Percentiles rank a stretch among this genome's conserved stretches.
These are phyloP conservation scores for Candida stauntonica DNA, from an alignment of 805 yeast species.

Conservation along the genomic window DNA sequence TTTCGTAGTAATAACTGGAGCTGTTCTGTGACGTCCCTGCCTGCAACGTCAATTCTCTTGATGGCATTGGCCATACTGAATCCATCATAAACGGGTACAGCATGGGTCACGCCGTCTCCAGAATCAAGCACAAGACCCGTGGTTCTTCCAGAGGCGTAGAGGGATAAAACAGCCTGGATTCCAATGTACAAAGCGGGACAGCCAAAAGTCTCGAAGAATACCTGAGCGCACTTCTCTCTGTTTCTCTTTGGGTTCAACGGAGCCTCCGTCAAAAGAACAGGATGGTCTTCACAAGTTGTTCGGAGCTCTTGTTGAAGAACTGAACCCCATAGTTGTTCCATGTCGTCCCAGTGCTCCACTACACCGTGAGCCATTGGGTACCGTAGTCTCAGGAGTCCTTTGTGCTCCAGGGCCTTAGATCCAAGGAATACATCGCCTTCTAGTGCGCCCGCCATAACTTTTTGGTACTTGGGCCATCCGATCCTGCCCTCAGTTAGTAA, in stretches of 20 bases:
- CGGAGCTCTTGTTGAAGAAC: conserved; percentile 55
- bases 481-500: conserved; percentile 30
- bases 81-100: conserved; percentile 89
- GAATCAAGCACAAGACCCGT: conserved; percentile 86
- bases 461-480: conserved; percentile 81
- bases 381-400: conserved; percentile 69
- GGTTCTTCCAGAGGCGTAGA: conserved; percentile 86
- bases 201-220: conserved; percentile 84
- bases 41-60: conserved; percentile 75
- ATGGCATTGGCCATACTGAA: conserved; percentile 72
- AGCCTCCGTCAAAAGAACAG: conserved; percentile 82
- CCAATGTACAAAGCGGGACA: conserved; percentile 93
- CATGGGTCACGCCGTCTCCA: conserved; percentile 91
- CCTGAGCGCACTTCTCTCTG: conserved; percentile 85
- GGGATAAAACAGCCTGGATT: conserved; percentile 80
- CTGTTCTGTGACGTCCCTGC: conserved; percentile 78
- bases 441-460: conserved; percentile 71
- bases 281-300: conserved; percentile 73
- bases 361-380: conserved; percentile 81
- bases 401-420: conserved; percentile 59
- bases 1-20: conserved; percentile 65
- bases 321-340: conserved; percentile 78
- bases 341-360: conserved; percentile 77
- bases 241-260: conserved; percentile 81
- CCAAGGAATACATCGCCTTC: conserved; percentile 75